Evolutionary conservation across 177 flowering plant species (phyloP), one percentile per base, ranked within the genome.

Genomic region (Tripterygium wilfordii): DNA sequence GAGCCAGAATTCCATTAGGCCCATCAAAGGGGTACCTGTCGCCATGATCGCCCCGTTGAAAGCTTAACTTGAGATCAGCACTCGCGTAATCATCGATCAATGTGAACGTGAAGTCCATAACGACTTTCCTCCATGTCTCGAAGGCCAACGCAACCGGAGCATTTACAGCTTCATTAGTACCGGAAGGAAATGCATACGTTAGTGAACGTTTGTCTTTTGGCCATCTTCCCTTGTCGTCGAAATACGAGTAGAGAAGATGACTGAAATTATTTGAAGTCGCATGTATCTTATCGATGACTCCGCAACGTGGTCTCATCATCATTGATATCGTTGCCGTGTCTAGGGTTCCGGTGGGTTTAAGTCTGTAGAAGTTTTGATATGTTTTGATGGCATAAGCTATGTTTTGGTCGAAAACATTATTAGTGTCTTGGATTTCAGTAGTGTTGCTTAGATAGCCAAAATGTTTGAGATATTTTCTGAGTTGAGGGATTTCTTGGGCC

Each of bases 11-110:
- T 4, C 75, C 75, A 8, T 60, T 53, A 14, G 39, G 53, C 3
- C 78, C 75, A 45, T 66, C 75, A 40, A 74, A 74, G 0, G 66
- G 61, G 1, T 0, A 0, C 0, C 53, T 58, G 45, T 71, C 79
- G 5, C 74, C 79, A 36, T 71, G 75, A 18, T 51, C 46, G 2
- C 60, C 45, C 0, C 29, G n/a, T 1, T 42, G 12, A 20, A 64
- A 53, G 3, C 59, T 24, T 10, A 74, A 61, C 19, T 10, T 54
- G 7, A 71, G 21, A 33, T 75, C 63, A 3, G 74, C 64, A 4
- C 22, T 22, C 0, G 9, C 8, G 10, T 33, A 32, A 32, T 49
- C 13, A 40, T 12, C 14, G 16, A 26, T 40, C 14, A 26, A 28
- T 7, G 46, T 3, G 31, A 56, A 61, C 0, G 19, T 41, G 54